Percentiles rank a stretch among this genome's conserved stretches.
These are phyloP conservation scores for Babesia bovis DNA, from an alignment of 169 alveolate species.

Conservation along the genomic window DNA sequence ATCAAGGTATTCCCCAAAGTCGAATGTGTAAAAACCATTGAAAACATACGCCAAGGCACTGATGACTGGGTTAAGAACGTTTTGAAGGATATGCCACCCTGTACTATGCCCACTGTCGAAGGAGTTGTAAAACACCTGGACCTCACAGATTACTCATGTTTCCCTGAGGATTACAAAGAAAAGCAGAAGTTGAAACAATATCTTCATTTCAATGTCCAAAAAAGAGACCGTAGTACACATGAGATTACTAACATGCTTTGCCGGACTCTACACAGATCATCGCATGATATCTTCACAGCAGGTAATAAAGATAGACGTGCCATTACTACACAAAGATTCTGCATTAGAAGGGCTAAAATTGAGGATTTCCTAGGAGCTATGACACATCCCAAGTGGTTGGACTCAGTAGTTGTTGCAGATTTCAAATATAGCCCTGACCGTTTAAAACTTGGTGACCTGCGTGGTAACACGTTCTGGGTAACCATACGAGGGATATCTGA, in stretches of 20 bases:
- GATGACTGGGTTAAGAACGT: conserved; percentile 14
- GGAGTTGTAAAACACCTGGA: conserved; percentile 54
- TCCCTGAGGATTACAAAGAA: conserved; percentile 35
- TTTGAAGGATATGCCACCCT: conserved; percentile 16
- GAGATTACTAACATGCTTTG: conserved; percentile 88
- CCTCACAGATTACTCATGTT: conserved; percentile 38
- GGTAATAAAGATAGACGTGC: conserved; percentile 94
- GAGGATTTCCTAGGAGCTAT: conserved; percentile 74
- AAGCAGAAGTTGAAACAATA: conserved; percentile 43
- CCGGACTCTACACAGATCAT: conserved; percentile 79
- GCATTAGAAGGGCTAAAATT: conserved; percentile 70
- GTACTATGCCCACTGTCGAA: conserved; percentile 24
- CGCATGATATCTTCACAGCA: conserved; percentile 82
- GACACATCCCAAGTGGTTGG: conserved; percentile 71
- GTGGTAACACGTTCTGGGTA: conserved; percentile 89
- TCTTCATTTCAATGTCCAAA: conserved; percentile 78
- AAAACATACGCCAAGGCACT: neutral
- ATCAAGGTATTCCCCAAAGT: conserved; percentile 30
- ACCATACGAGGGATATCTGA: conserved; percentile 80
- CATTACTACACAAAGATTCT: conserved; percentile 85
- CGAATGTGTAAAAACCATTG: conserved; percentile 2
- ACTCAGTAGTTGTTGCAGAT: conserved; percentile 81
- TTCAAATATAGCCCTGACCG: conserved; percentile 79
- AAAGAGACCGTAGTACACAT: conserved; percentile 88
- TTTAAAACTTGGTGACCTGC: conserved; percentile 85